Evolutionary conservation across 345 rosid genomes (phyloP).

Genomic region (Alliaria petiolata): DNA sequence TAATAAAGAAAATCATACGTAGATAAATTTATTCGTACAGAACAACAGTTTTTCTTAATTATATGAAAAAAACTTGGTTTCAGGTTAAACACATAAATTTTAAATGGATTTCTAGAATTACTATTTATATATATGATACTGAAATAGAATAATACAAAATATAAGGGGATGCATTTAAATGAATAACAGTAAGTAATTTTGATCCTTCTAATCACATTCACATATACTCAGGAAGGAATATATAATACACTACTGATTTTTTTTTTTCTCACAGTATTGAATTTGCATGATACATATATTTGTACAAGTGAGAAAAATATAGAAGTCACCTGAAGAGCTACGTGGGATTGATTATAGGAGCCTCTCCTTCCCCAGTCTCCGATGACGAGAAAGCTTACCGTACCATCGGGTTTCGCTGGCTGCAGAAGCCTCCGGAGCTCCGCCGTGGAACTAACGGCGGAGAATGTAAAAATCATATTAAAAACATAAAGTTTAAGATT

Average conservation of each 20-base stretch:
- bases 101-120: neutral
- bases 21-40: neutral
- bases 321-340: constrained; percentile 57
- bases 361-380: constrained; percentile 86
- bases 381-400: constrained; percentile 50
- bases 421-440: constrained; percentile 42
- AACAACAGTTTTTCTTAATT: neutral
- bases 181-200: neutral
- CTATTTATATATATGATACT: neutral
- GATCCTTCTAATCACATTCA: neutral
- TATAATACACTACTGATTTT: neutral
- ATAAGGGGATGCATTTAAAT: neutral
- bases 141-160: neutral
- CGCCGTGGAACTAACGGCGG: constrained; percentile 23
- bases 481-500: neutral
- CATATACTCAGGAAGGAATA: neutral
- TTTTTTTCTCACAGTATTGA: neutral
- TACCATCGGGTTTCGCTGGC: constrained; percentile 42
- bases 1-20: neutral
- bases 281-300: neutral
- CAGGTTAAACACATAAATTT: neutral
- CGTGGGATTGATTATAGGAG: constrained; percentile 52
- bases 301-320: neutral
- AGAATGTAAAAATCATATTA: neutral
- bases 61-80: neutral